phyloP scores from a whole-genome alignment of 768 basidiomycete species.

The Boletus reticuloceps region DNA sequence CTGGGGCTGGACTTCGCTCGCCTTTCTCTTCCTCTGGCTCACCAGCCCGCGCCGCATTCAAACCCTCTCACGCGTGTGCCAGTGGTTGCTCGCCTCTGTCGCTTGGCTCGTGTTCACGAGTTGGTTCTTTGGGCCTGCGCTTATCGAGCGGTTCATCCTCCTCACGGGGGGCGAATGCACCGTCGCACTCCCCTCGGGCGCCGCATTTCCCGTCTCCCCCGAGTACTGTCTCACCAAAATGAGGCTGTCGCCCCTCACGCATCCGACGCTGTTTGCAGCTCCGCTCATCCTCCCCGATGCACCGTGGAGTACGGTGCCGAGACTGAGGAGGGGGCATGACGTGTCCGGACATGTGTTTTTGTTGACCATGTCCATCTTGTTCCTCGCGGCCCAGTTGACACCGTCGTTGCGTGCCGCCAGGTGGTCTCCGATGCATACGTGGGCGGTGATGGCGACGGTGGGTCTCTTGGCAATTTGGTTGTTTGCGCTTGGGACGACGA shows the following conservation, averaged over 20 bases:
- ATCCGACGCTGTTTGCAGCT: slow-evolving; percentile 60
- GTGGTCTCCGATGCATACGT: slow-evolving; percentile 46
- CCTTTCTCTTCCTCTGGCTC: slow-evolving; percentile 57
- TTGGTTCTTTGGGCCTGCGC: slow-evolving; percentile 87
- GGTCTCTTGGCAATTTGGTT: slow-evolving; percentile 62
- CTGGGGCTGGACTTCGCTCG: slow-evolving; percentile 86
- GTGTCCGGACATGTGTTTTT: slow-evolving; percentile 94
- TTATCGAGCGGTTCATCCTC: slow-evolving; percentile 63
- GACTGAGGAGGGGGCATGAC: slow-evolving; percentile 82
- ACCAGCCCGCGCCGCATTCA: slow-evolving; percentile 51
- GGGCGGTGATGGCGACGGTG: slow-evolving; percentile 46
- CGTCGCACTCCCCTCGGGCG: slow-evolving; percentile 57
- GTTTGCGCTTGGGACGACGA: slow-evolving; percentile 75
- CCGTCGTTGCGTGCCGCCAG: slow-evolving; percentile 43
- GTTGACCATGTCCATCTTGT: slow-evolving; percentile 72
- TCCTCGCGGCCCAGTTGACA: slow-evolving; percentile 74
- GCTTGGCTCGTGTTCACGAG: slow-evolving; percentile 74
- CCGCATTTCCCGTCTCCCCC: slow-evolving; percentile 49
- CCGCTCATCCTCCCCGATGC: slow-evolving; percentile 34
- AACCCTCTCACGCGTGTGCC: slow-evolving; percentile 41
- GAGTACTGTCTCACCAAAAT: slow-evolving; percentile 55
- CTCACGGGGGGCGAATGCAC: slow-evolving; percentile 77
- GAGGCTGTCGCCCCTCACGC: slow-evolving; percentile 53
- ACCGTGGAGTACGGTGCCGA: slow-evolving; percentile 51
- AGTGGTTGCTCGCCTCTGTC: slow-evolving; percentile 57